Percentiles rank a stretch among this genome's conserved stretches.
phyloP scores from a whole-genome alignment of 202 grass and related monocot species.

The Saccharum hybrid region DNA sequence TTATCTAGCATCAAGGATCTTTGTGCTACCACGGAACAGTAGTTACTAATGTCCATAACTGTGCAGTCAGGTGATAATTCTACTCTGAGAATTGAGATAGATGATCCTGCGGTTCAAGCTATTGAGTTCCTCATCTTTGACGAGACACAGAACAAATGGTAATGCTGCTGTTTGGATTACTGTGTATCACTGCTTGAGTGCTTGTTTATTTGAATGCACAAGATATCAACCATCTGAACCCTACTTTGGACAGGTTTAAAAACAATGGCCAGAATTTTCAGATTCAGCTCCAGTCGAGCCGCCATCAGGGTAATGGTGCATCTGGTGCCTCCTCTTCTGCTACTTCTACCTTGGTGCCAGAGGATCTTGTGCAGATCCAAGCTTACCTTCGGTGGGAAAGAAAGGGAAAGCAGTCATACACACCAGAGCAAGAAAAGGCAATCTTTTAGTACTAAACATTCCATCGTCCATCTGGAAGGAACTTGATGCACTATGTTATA shows the following conservation, averaged over 20 bases:
- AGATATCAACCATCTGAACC: slow-evolving; percentile 13
- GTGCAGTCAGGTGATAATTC: slow-evolving; percentile 77
- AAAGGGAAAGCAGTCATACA: slow-evolving; percentile 87
- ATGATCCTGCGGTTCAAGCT: slow-evolving; percentile 75
- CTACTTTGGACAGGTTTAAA: slow-evolving; percentile 74
- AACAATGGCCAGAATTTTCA: slow-evolving; percentile 92
- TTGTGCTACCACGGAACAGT: neutral
- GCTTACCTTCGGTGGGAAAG: slow-evolving; percentile 98
- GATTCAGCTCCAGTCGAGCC: slow-evolving; percentile 50
- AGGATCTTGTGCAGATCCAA: slow-evolving; percentile 98
- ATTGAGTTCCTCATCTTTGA: slow-evolving; percentile 90
- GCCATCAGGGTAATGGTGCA: slow-evolving; percentile 43
- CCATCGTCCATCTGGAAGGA: slow-evolving; percentile 35
- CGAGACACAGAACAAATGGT: slow-evolving; percentile 85
- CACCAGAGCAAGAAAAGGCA: slow-evolving; percentile 90
- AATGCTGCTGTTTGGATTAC: slow-evolving; percentile 43
- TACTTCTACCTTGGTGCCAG: slow-evolving; percentile 65
- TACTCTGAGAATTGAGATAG: slow-evolving; percentile 74
- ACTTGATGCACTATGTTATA: slow-evolving; percentile 25
- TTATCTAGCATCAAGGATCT: slow-evolving; percentile 27
- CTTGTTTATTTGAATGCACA: slow-evolving; percentile 32
- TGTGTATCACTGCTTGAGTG: neutral
- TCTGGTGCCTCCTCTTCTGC: slow-evolving; percentile 48
- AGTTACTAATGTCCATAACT: slow-evolving; percentile 32
- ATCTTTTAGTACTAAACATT: slow-evolving; percentile 14